Conservation (phyloP, 495 filamentous ascomycete genomes). For the Talaromyces nanjingensis region DNA sequence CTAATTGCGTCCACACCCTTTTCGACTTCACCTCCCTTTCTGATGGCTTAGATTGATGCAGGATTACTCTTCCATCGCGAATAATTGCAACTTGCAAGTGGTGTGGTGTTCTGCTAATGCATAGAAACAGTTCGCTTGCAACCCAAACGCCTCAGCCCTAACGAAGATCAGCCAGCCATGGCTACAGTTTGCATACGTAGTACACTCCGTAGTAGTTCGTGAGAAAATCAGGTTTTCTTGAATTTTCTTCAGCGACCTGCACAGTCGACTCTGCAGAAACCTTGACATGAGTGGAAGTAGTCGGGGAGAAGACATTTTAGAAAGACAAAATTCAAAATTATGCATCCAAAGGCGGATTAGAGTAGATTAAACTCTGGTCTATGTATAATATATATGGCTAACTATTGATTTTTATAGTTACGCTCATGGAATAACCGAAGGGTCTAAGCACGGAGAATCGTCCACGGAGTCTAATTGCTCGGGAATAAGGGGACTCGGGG, state of each 20-base stretch:
- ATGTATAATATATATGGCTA: background rate
- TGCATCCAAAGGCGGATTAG: background rate
- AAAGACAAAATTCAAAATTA: too few species aligned
- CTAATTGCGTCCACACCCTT: background rate
- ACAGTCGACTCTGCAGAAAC: background rate
- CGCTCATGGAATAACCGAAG: background rate
- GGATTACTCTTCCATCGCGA: background rate
- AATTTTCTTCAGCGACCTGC: background rate
- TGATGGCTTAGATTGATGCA: background rate
- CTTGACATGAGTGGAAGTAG: background rate
- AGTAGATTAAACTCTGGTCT: background rate
- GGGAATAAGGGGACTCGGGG: background rate
- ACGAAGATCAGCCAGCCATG: background rate
- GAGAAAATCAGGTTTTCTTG: background rate
- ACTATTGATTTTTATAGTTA: background rate
- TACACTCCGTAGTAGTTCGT: background rate
- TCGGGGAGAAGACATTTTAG: too few species aligned
- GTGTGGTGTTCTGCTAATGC: background rate
- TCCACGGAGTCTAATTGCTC: background rate
- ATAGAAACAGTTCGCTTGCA: background rate
- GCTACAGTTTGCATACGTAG: background rate
- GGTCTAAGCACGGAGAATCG: background rate
- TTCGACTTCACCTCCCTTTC: background rate
- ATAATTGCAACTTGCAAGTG: background rate
- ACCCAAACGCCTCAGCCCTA: background rate